phyloP scores from a whole-genome alignment of 2,329 filamentous ascomycete genomes.

The Talaromyces pinophilus region DNA sequence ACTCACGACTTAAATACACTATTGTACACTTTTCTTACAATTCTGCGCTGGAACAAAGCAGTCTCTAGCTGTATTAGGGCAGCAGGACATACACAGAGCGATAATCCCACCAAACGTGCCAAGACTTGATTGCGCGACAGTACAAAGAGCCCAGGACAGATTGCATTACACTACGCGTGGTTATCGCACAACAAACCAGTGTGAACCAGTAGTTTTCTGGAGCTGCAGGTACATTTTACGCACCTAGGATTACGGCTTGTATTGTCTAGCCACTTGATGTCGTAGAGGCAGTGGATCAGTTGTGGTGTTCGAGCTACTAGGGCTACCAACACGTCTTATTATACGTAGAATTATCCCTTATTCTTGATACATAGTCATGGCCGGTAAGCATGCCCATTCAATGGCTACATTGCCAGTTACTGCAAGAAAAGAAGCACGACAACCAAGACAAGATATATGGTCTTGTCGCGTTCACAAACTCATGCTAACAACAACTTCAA shows the following conservation, averaged over 20 bases:
- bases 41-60: background rate
- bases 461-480: conserved; percentile 23
- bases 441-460: background rate
- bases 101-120: conserved; percentile 2
- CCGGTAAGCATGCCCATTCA: conserved; percentile 62
- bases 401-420: conserved; percentile 33
- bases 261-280: conserved; percentile 45
- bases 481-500: conserved; percentile 35
- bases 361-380: conserved; percentile 50
- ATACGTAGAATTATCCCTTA: conserved; percentile 38
- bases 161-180: conserved; percentile 27
- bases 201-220: conserved; percentile 37
- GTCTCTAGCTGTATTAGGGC: background rate
- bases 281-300: conserved; percentile 42
- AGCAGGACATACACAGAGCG: background rate
- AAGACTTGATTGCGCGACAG: conserved; percentile 19
- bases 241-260: conserved; percentile 37
- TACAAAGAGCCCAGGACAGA: conserved; percentile 9
- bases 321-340: conserved; percentile 22
- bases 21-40: background rate
- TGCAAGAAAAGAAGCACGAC: background rate
- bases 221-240: conserved; percentile 22
- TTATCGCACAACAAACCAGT: conserved; percentile 23
- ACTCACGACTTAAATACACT: background rate
- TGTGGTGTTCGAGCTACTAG: conserved; percentile 27